Conservation (phyloP, 1,139 yeast species). For the Magnusiomyces suaveolens region DNA sequence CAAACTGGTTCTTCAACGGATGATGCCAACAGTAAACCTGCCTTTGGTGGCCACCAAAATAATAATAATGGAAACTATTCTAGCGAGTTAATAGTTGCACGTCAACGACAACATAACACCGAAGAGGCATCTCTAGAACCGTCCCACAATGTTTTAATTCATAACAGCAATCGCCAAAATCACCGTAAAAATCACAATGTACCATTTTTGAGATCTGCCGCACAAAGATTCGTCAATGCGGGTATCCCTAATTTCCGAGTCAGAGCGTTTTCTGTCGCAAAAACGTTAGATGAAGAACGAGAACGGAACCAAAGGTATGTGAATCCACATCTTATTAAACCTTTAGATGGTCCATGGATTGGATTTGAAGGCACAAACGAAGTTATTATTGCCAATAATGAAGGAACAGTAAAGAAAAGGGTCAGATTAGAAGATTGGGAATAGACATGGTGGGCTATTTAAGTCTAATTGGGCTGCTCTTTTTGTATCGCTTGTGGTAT, state of each 20-base stretch:
- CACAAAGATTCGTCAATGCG: neutral
- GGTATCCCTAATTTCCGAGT: constrained; percentile 1
- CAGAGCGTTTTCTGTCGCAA: constrained; percentile 23
- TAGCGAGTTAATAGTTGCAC: no score
- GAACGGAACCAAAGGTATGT: constrained; percentile 61
- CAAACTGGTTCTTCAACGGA: constrained; percentile 2
- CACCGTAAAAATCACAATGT: neutral
- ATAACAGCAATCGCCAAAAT: neutral
- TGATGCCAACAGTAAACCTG: no score
- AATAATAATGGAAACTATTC: no score
- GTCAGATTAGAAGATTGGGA: constrained; percentile 45
- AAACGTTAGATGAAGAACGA: constrained; percentile 57
- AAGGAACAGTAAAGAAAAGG: constrained; percentile 46
- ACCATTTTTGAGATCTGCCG: neutral
- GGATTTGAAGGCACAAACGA: constrained; percentile 54
- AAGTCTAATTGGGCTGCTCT: no score
- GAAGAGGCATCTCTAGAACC: constrained; percentile 4
- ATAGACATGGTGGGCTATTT: constrained; percentile 15
- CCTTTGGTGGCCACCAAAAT: no score
- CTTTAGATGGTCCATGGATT: constrained; percentile 75
- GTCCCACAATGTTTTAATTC: neutral
- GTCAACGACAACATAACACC: neutral
- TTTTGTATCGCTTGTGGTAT: neutral
- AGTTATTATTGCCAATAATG: constrained; percentile 49
- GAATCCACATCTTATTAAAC: constrained; percentile 61